Base-by-base conservation (phyloP, 2,329 filamentous ascomycete genomes). In the Xylariaceae sp. region DNA sequence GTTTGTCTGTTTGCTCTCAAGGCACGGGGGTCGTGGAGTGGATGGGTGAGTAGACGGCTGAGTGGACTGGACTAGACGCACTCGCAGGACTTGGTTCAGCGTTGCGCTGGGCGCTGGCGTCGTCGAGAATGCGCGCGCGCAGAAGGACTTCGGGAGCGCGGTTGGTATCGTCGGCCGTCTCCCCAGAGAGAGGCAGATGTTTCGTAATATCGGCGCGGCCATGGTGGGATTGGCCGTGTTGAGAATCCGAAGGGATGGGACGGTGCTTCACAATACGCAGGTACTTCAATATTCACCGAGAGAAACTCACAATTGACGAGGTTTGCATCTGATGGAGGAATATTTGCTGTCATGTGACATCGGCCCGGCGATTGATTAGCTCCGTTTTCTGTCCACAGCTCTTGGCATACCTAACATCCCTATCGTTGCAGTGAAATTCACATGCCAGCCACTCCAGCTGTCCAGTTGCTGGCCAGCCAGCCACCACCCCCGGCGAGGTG, bases 51-150 rank as follows among this genome's bases (percentile, higher is more conserved):
- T n/a, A n/a, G n/a, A n/a, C n/a, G n/a, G n/a, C n/a, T n/a, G n/a
- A n/a, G n/a, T n/a, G n/a, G n/a, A n/a, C n/a, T n/a, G n/a, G n/a
- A n/a, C n/a, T n/a, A 20, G 18, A 67, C 76, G 57, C 71, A 80
- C 79, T 60, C 83, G 82, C 18, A 89, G 79, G 56, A 91, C 86
- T 73, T 92, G 89, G 77, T 88, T 91, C 65, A 89, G 81, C 7
- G 89, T 92, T 52, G 88, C 85, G 63, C 77, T 75, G 54, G 76
- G 78, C 26, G 77, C 68, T 0, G 84, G 76, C 0, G 87, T 84
- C 37, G 80, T 81, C n/a, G 82, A 81, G 74, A 88, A 87, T 60
- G 76, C 65, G 54, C 78, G 77, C n/a, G 69, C 55, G 18, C 67
- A 61, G 10, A 54, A 61, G 10, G 53, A 59, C 56, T 63, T 60